phyloP scores from a whole-genome alignment of 352 stramenopile species.

The Aphanomyces stellatus region DNA sequence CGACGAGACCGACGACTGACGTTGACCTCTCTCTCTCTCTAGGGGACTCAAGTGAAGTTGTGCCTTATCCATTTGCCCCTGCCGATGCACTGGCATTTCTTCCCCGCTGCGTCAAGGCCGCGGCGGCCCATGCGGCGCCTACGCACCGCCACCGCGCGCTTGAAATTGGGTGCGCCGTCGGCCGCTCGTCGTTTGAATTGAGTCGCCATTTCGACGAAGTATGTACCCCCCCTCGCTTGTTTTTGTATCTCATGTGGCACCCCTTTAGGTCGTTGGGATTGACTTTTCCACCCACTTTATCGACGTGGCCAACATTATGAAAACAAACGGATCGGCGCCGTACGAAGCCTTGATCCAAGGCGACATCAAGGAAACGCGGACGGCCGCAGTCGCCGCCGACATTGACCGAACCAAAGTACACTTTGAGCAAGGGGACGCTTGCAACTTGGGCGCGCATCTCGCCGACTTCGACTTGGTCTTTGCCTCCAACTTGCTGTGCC shows the following conservation, averaged over 20 bases:
- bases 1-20: too few relatives aligned
- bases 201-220: conserved; percentile 89
- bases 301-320: conserved; percentile 79
- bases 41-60: conserved; percentile 56
- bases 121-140: conserved; percentile 36
- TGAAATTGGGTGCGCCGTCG: conserved; percentile 93
- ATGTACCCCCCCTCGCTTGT: not conserved
- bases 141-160: conserved; percentile 69
- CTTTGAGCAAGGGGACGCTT: conserved; percentile 94
- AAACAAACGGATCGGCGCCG: conserved; percentile 57
- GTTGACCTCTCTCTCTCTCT: not conserved
- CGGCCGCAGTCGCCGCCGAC: conserved; percentile 51
- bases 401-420: conserved; percentile 49
- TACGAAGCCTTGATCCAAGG: conserved; percentile 87
- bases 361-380: conserved; percentile 55
- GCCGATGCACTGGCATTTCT: conserved; percentile 82
- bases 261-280: conserved; percentile 75
- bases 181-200: conserved; percentile 89
- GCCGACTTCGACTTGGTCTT: conserved; percentile 93
- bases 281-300: conserved; percentile 92
- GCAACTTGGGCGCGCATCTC: conserved; percentile 60
- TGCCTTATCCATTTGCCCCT: conserved; percentile 63
- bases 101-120: conserved; percentile 67
- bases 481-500: conserved; percentile 93
- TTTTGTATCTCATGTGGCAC: not conserved